These are phyloP conservation scores for Ailanthus altissimus DNA, from an alignment of 345 rosid genomes.

Conservation along the genomic window DNA sequence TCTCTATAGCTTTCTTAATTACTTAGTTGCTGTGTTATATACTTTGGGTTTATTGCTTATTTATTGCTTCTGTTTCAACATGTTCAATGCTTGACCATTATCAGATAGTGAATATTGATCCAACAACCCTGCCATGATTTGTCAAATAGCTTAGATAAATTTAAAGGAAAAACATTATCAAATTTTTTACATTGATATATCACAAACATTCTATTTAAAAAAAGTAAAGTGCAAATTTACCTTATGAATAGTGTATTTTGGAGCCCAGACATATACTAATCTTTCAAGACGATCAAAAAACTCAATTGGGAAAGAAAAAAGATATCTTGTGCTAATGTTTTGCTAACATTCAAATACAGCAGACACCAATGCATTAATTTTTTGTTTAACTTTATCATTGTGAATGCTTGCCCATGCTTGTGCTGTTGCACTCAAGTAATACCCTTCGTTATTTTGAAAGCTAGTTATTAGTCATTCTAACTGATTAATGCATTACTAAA, in stretches of 20 bases:
- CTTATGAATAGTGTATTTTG: slow-evolving; percentile 65
- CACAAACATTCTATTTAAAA: background rate
- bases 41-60: too few relatives aligned
- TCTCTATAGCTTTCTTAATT: too few relatives aligned
- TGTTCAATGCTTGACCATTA: slow-evolving; percentile 48
- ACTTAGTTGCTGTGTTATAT: too few relatives aligned
- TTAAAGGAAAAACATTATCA: too few relatives aligned
- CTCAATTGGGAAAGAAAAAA: slow-evolving; percentile 55
- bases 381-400: slow-evolving; percentile 34
- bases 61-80: too few relatives aligned
- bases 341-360: slow-evolving; percentile 49
- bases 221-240: slow-evolving; percentile 3
- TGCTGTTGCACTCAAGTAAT: slow-evolving; percentile 59
- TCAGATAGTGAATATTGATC: slow-evolving; percentile 46
- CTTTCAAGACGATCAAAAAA: slow-evolving; percentile 52
- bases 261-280: slow-evolving; percentile 58
- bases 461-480: slow-evolving; percentile 1
- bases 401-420: slow-evolving; percentile 59
- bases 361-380: slow-evolving; percentile 43
- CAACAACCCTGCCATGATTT: slow-evolving; percentile 57
- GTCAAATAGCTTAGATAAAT: background rate
- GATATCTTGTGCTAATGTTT: slow-evolving; percentile 52
- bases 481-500: too few relatives aligned
- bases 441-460: slow-evolving; percentile 40
- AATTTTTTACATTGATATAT: too few relatives aligned